Evolutionary conservation across 2,329 filamentous ascomycete species (phyloP).

Genomic region (Orbilia quercus): DNA sequence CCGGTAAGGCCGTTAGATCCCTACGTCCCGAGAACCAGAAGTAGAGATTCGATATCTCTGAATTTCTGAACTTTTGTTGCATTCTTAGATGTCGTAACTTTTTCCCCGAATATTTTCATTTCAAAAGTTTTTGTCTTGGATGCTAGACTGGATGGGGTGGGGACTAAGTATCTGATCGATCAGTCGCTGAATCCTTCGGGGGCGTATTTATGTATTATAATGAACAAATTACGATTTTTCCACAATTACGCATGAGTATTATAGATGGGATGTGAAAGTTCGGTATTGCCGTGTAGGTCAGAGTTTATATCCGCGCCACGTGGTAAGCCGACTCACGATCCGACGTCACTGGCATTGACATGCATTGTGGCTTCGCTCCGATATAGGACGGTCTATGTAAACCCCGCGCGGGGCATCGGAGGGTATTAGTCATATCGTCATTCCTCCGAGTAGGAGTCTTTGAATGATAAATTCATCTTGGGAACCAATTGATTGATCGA

Average conservation of each 20-base stretch:
- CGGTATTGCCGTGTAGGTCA: no score
- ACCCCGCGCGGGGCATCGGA: neutral
- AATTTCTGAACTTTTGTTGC: constrained; percentile 18
- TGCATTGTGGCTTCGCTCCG: neutral
- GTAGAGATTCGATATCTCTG: constrained; percentile 64
- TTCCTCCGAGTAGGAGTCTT: no score
- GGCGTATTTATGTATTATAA: constrained; percentile 17
- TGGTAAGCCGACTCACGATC: neutral
- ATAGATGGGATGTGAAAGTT: neutral
- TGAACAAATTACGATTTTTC: neutral
- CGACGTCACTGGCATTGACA: neutral
- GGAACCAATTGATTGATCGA: no score
- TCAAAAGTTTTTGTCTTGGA: constrained; percentile 31
- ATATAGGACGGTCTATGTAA: constrained; percentile 2
- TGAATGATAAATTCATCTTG: no score
- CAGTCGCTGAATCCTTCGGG: neutral
- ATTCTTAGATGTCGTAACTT: no score
- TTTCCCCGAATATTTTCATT: constrained; percentile 58
- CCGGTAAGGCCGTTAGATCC: constrained; percentile 94
- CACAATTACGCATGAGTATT: neutral
- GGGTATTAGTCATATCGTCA: no score
- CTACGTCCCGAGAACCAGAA: constrained; percentile 88
- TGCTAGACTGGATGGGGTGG: constrained; percentile 5
- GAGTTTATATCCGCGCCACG: no score
- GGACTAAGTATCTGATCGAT: neutral